Percentiles rank a stretch among this genome's conserved stretches.
Evolutionary conservation across 2,329 filamentous ascomycete genomes (phyloP).

Genomic region (Fusarium clavum): DNA sequence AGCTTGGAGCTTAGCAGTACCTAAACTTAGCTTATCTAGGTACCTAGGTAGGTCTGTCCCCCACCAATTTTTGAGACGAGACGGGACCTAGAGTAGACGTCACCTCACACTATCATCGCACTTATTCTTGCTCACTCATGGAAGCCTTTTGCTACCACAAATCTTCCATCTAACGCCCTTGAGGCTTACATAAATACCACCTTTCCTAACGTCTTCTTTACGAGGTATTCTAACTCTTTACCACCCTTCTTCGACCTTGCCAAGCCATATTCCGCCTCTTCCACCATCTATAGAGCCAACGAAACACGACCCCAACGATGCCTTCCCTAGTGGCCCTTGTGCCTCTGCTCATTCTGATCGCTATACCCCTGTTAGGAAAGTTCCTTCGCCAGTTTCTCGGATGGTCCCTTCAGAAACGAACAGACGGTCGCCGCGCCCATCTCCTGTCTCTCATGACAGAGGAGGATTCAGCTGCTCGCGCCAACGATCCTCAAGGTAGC

Average conservation of each 20-base stretch:
- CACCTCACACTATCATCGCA: slow-evolving; percentile 30
- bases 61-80: slow-evolving; percentile 33
- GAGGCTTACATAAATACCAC: slow-evolving; percentile 18
- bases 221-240: neutral
- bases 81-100: slow-evolving; percentile 17
- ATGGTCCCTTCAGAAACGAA: slow-evolving; percentile 72
- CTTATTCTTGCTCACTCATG: slow-evolving; percentile 14
- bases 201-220: neutral
- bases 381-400: slow-evolving; percentile 62
- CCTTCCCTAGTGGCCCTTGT: slow-evolving; percentile 24
- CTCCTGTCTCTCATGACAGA: slow-evolving; percentile 65
- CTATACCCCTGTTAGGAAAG: slow-evolving; percentile 42
- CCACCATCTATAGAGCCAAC: neutral
- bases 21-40: slow-evolving; percentile 23
- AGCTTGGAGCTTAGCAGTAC: slow-evolving; percentile 7
- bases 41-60: slow-evolving; percentile 9
- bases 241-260: neutral
- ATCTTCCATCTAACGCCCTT: slow-evolving; percentile 16
- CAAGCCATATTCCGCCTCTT: slow-evolving; percentile 2
- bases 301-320: slow-evolving; percentile 11
- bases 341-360: slow-evolving; percentile 38
- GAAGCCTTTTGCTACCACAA: slow-evolving; percentile 12
- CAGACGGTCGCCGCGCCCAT: slow-evolving; percentile 69
- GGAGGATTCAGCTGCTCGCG: slow-evolving; percentile 56
- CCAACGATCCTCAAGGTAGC: slow-evolving; percentile 50